phyloP scores from a whole-genome alignment of 768 basidiomycete genomes.

The Dioszegia hungarica region DNA sequence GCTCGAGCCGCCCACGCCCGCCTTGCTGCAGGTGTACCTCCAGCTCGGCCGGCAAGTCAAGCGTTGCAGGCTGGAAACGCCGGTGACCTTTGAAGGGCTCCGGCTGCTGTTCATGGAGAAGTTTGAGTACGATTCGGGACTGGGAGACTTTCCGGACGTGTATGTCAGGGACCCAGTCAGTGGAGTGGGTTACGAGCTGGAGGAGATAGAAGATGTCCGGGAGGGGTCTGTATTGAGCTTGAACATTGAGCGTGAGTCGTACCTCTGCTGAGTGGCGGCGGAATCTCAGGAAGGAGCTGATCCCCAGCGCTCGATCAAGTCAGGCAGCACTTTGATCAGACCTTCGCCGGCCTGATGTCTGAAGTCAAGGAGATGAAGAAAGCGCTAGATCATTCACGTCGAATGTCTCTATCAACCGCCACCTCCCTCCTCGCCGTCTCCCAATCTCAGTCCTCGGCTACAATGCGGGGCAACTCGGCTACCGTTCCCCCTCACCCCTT shows the following conservation, averaged over 20 bases:
- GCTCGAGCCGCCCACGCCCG: not conserved
- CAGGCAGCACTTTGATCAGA: slow-evolving; percentile 92
- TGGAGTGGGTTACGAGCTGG: slow-evolving; percentile 91
- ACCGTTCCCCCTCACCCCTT: not conserved
- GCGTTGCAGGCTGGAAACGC: slow-evolving; percentile 67
- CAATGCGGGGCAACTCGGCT: slow-evolving; percentile 7
- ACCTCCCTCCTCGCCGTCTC: slow-evolving; percentile 19
- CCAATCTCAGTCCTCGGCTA: slow-evolving; percentile 49
- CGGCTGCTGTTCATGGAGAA: slow-evolving; percentile 87
- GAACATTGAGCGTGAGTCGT: slow-evolving; percentile 90
- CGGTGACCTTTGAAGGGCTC: slow-evolving; percentile 64
- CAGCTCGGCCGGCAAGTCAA: slow-evolving; percentile 88
- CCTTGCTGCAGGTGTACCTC: slow-evolving; percentile 68
- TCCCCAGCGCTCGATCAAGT: slow-evolving; percentile 87
- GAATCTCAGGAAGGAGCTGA: not conserved
- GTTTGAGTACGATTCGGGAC: slow-evolving; percentile 87
- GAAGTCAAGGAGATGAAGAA: slow-evolving; percentile 84
- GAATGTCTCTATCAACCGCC: slow-evolving; percentile 53
- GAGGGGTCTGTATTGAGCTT: slow-evolving; percentile 82
- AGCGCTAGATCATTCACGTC: slow-evolving; percentile 57
- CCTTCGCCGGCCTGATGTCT: slow-evolving; percentile 75
- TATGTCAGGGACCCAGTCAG: slow-evolving; percentile 89
- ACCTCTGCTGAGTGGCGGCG: not conserved
- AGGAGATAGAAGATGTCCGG: slow-evolving; percentile 87
- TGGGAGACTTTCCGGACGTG: slow-evolving; percentile 90